Evolutionary conservation across 495 filamentous ascomycete genomes (phyloP).

Genomic region (Trichoderma parareesei): DNA sequence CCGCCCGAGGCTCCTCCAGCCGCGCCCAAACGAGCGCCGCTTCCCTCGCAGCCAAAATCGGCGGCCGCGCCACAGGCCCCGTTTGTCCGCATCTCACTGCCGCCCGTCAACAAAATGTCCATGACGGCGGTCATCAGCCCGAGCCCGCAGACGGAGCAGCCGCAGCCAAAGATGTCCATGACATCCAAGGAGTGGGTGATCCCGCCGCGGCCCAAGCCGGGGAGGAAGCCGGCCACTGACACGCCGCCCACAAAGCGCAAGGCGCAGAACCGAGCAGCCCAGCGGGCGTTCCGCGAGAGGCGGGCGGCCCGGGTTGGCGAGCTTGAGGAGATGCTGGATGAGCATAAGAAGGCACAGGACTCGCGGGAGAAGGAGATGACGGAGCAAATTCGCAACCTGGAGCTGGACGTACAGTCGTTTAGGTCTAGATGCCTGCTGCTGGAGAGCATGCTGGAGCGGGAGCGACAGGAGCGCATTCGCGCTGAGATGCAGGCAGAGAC

Average conservation of each 20-base stretch:
- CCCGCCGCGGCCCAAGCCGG: conserved; percentile 84
- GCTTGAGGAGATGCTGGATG: conserved; percentile 73
- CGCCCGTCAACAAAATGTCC: conserved; percentile 19
- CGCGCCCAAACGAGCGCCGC: neutral
- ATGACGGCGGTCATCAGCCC: conserved; percentile 21
- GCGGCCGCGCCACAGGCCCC: conserved; percentile 6
- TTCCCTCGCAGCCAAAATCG: conserved; percentile 10
- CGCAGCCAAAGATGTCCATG: conserved; percentile 33
- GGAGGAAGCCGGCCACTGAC: conserved; percentile 84
- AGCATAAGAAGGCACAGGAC: conserved; percentile 44
- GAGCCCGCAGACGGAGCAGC: conserved; percentile 14
- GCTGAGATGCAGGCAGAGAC: conserved; percentile 21
- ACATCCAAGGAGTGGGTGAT: conserved; percentile 84
- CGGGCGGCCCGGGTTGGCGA: conserved; percentile 77
- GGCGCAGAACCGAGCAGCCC: conserved; percentile 87
- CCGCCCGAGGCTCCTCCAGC: neutral
- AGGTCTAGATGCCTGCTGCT: conserved; percentile 33
- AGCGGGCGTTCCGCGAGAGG: conserved; percentile 83
- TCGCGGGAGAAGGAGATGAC: conserved; percentile 36
- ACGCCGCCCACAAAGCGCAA: conserved; percentile 87
- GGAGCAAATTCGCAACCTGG: conserved; percentile 36
- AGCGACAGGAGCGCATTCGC: conserved; percentile 24
- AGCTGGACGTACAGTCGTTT: conserved; percentile 37
- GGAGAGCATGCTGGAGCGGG: conserved; percentile 35
- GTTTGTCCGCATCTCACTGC: conserved; percentile 12